Percentiles rank a stretch among this genome's conserved stretches.
These are phyloP conservation scores for Raphanus hybrid DNA, from an alignment of 441 rosid species.

Conservation along the genomic window DNA sequence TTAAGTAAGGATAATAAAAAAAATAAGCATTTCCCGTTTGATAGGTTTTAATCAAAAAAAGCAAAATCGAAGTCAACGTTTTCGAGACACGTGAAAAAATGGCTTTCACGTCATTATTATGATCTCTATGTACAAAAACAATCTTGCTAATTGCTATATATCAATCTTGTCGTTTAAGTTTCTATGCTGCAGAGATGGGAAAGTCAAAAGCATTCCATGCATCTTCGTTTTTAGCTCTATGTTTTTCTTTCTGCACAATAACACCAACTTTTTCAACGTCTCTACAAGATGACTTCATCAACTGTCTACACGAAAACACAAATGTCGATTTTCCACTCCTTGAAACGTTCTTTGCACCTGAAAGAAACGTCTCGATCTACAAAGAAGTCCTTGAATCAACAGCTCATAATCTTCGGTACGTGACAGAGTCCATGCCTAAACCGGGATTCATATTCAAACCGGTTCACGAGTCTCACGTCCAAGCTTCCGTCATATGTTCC, in stretches of 20 bases:
- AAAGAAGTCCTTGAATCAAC: constrained; percentile 52
- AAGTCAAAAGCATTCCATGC: neutral
- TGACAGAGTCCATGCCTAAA: constrained; percentile 54
- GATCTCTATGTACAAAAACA: neutral
- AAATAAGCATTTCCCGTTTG: too few species aligned
- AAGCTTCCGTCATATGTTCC: constrained; percentile 62
- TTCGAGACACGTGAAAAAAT: neutral
- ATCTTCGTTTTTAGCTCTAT: constrained; percentile 4
- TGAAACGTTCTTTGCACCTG: constrained; percentile 46
- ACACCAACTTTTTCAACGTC: constrained; percentile 29
- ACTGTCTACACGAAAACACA: constrained; percentile 51
- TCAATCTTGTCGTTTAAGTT: neutral
- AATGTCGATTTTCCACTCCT: constrained; percentile 42
- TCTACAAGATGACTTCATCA: constrained; percentile 47
- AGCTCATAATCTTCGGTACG: constrained; percentile 65
- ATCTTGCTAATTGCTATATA: neutral
- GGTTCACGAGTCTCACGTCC: constrained; percentile 56
- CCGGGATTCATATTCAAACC: constrained; percentile 73
- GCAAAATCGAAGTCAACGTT: neutral
- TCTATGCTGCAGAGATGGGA: constrained; percentile 11
- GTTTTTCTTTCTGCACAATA: neutral
- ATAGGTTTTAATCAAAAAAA: neutral
- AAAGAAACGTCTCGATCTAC: constrained; percentile 47
- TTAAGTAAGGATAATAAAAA: too few species aligned
- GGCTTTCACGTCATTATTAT: neutral